phyloP scores from a whole-genome alignment of 768 basidiomycete species.

The Mycena haematopus region DNA sequence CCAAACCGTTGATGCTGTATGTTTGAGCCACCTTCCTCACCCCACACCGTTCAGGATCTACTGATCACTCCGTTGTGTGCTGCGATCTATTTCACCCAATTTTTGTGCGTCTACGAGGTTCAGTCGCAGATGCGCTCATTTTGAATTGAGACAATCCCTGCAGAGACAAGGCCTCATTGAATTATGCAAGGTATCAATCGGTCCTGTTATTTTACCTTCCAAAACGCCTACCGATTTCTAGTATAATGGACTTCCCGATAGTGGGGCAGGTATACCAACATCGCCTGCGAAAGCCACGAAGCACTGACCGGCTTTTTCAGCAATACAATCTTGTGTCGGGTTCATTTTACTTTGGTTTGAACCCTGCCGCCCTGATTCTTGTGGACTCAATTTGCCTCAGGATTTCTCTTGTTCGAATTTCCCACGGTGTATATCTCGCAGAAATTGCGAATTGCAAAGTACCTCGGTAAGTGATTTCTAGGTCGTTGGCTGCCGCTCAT shows the following conservation, averaged over 20 bases:
- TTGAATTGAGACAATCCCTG: not conserved
- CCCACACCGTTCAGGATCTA: conserved; percentile 44
- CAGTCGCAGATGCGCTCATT: not conserved
- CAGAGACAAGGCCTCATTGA: conserved; percentile 73
- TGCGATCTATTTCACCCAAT: conserved; percentile 74
- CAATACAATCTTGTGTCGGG: conserved; percentile 68
- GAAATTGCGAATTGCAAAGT: conserved; percentile 64
- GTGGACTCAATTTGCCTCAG: conserved; percentile 35
- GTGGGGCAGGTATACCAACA: conserved; percentile 53
- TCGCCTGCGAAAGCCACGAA: not conserved
- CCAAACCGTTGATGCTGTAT: not conserved
- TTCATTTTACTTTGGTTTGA: conserved; percentile 64
- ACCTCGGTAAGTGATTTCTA: conserved; percentile 50
- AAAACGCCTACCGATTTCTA: conserved; percentile 27
- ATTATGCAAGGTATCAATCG: conserved; percentile 71
- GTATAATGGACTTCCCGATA: conserved; percentile 73
- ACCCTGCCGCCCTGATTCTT: not conserved
- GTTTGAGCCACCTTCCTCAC: not conserved
- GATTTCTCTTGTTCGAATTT: conserved; percentile 67
- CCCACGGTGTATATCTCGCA: conserved; percentile 72
- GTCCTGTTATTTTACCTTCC: not conserved
- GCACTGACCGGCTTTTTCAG: conserved; percentile 37
- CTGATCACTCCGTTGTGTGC: conserved; percentile 63
- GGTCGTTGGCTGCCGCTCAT: not conserved
- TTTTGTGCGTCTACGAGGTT: conserved; percentile 49